Conservation (phyloP, 371 early-diverging fungal species). For the Lichtheimia corymbifera region DNA sequence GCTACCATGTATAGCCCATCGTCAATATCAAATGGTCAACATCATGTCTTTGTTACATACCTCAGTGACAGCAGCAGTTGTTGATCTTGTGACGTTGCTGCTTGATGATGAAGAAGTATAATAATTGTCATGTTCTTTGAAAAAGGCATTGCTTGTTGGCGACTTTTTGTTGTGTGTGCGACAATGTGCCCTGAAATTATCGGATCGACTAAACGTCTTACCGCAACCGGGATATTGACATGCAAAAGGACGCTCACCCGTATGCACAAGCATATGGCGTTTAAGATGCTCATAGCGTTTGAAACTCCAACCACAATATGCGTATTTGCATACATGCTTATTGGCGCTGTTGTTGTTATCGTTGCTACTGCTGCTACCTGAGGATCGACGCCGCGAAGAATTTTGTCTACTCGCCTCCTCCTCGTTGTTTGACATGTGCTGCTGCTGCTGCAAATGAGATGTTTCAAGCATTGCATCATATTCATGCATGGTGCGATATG, state of each 20-base stretch:
- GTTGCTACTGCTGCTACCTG: neutral
- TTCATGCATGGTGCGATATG: too few relatives aligned
- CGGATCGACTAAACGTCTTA: conserved; percentile 66
- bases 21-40: neutral
- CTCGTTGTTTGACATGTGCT: neutral
- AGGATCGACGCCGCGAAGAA: neutral
- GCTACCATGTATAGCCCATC: too few relatives aligned
- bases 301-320: conserved; percentile 50
- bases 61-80: neutral
- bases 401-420: neutral
- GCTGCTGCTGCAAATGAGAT: neutral
- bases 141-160: too few relatives aligned
- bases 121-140: neutral
- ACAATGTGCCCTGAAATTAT: conserved; percentile 57
- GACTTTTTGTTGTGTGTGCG: conserved; percentile 33
- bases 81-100: neutral
- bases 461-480: too few relatives aligned
- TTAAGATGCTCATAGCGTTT: conserved; percentile 80
- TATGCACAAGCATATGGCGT: conserved; percentile 65
- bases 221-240: conserved; percentile 59
- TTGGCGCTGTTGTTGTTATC: neutral
- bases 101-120: neutral
- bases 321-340: conserved; percentile 44
- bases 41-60: neutral
- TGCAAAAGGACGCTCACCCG: conserved; percentile 54